phyloP scores from a whole-genome alignment of 371 early-diverging fungal genomes.

The Rhizopus sp. region DNA sequence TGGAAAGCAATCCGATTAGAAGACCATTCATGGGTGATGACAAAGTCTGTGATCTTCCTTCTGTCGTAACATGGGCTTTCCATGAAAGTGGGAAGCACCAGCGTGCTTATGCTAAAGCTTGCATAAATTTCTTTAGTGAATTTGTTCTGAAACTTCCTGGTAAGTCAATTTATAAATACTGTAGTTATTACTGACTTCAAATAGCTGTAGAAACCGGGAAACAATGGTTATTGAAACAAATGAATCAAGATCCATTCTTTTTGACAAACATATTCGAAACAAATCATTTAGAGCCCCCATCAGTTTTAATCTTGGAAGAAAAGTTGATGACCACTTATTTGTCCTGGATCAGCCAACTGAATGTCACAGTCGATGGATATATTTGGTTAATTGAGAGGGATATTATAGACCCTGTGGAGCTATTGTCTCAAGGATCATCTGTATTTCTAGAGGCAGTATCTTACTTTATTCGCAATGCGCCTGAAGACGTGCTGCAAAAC shows the following conservation, averaged over 20 bases:
- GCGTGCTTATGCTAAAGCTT: slow-evolving; percentile 62
- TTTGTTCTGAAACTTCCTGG: slow-evolving; percentile 33
- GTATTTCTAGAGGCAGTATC: slow-evolving; percentile 12
- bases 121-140: slow-evolving; percentile 51
- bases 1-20: slow-evolving; percentile 32
- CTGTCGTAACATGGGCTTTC: slow-evolving; percentile 64
- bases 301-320: background rate
- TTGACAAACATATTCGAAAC: slow-evolving; percentile 26
- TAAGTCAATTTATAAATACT: background rate
- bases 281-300: slow-evolving; percentile 11
- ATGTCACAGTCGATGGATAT: slow-evolving; percentile 37
- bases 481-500: slow-evolving; percentile 8
- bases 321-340: slow-evolving; percentile 4
- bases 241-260: slow-evolving; percentile 5
- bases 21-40: slow-evolving; percentile 55
- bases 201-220: slow-evolving; percentile 15
- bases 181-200: background rate
- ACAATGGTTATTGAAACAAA: slow-evolving; percentile 28
- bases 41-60: slow-evolving; percentile 36
- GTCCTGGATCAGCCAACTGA: slow-evolving; percentile 33
- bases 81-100: slow-evolving; percentile 54
- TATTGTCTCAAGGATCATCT: slow-evolving; percentile 14
- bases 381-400: slow-evolving; percentile 43
- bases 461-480: slow-evolving; percentile 18
- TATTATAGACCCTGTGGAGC: slow-evolving; percentile 9